phyloP scores from a whole-genome alignment of 1,284 basidiomycete species.

The Tylopilus sp. region DNA sequence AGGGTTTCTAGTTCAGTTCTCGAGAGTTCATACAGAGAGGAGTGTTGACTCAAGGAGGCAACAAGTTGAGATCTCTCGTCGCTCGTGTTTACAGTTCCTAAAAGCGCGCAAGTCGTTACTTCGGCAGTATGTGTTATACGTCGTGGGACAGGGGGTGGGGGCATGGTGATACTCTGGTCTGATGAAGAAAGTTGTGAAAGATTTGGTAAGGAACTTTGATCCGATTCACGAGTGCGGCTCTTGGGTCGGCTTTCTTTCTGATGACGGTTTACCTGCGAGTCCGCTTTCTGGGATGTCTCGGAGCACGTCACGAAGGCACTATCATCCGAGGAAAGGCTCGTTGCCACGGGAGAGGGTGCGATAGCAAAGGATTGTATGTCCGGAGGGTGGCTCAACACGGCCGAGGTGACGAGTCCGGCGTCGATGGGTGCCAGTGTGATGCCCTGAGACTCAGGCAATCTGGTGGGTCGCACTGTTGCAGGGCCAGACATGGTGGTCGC shows the following conservation, averaged over 20 bases:
- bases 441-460: conserved; percentile 7
- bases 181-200: conserved; percentile 35
- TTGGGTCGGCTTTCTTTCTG: neutral
- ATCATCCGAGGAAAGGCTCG: conserved; percentile 29
- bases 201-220: conserved; percentile 27
- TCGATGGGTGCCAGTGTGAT: conserved; percentile 2
- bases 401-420: neutral
- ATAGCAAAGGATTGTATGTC: conserved; percentile 3
- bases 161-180: conserved; percentile 23
- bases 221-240: conserved; percentile 4
- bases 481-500: conserved; percentile 13
- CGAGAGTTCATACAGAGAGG: conserved; percentile 47
- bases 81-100: neutral
- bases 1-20: conserved; percentile 44
- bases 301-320: conserved; percentile 30
- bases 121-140: conserved; percentile 8
- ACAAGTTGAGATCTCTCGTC: conserved; percentile 30
- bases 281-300: conserved; percentile 20
- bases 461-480: neutral
- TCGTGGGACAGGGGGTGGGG: conserved; percentile 26
- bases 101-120: conserved; percentile 1
- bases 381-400: neutral
- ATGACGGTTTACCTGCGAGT: neutral
- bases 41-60: conserved; percentile 38
- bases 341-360: conserved; percentile 10